Conservation (phyloP, 257 asterid genomes). For the Nicotiana obtusifolia region DNA sequence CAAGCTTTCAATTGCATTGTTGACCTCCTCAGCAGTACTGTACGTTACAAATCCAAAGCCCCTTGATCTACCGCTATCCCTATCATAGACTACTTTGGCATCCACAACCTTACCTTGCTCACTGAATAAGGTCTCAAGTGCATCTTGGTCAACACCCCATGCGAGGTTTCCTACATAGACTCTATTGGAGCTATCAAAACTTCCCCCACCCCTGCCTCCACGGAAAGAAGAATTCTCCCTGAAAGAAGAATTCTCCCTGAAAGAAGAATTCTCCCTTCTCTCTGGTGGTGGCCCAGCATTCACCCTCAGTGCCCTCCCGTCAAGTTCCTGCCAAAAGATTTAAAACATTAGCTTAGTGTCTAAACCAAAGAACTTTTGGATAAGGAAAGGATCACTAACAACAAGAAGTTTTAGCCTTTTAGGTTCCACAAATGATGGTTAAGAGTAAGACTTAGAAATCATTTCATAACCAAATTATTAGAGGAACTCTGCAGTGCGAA, state of each 20-base stretch:
- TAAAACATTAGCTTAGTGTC: not conserved
- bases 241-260: constrained; percentile 29
- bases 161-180: constrained; percentile 78
- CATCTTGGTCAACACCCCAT: constrained; percentile 76
- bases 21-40: constrained; percentile 57
- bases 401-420: not conserved
- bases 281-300: constrained; percentile 82
- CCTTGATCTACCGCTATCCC: constrained; percentile 84
- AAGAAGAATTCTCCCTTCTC: constrained; percentile 36
- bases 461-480: not conserved
- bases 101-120: constrained; percentile 82
- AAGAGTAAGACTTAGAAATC: not conserved
- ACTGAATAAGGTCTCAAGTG: constrained; percentile 63
- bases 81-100: constrained; percentile 75
- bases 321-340: constrained; percentile 53
- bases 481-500: not conserved
- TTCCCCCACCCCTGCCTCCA: constrained; percentile 50
- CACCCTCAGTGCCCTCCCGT: constrained; percentile 76
- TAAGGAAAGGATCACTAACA: not conserved
- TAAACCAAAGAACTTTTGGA: not conserved
- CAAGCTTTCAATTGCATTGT: constrained; percentile 51
- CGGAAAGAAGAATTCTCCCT: constrained; percentile 30
- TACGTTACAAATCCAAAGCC: constrained; percentile 94
- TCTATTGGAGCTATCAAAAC: constrained; percentile 41
- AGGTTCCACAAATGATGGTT: not conserved